Evolutionary conservation across 192 early-diverging fungal species (phyloP).

Genomic region (Backusella mclennaniae): DNA sequence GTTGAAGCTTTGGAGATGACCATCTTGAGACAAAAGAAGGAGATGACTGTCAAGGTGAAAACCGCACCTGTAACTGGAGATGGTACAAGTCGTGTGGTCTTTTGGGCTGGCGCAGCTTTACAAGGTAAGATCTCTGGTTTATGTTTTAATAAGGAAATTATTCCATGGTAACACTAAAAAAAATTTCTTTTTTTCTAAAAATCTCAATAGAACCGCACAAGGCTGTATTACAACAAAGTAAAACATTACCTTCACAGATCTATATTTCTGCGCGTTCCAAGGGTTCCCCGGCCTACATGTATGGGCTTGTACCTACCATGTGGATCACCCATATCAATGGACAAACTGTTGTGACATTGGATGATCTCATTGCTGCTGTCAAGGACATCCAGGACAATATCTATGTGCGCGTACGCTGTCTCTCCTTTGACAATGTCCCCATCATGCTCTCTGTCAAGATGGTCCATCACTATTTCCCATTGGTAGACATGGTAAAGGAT

Average conservation of each 20-base stretch:
- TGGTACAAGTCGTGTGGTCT: conserved; percentile 67
- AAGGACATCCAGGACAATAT: conserved; percentile 54
- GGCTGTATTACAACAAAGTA: conserved; percentile 65
- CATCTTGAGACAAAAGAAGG: conserved; percentile 70
- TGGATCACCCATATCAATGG: conserved; percentile 77
- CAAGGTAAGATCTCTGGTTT: conserved; percentile 53
- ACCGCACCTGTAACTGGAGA: conserved; percentile 57
- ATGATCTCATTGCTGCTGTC: conserved; percentile 61
- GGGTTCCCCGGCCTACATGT: conserved; percentile 65
- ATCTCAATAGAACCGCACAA: conserved; percentile 57
- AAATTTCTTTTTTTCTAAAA: conserved; percentile 38
- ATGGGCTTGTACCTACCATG: conserved; percentile 63
- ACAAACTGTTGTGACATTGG: conserved; percentile 52
- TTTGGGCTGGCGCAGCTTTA: conserved; percentile 84
- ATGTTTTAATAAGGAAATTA: conserved; percentile 44
- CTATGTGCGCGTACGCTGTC: conserved; percentile 73
- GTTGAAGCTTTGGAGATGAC: conserved; percentile 51
- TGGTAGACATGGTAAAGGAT: conserved; percentile 37
- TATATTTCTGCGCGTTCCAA: conserved; percentile 53
- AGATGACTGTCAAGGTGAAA: conserved; percentile 69
- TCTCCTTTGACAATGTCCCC: conserved; percentile 77
- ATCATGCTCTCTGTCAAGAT: conserved; percentile 72
- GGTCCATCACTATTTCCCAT: conserved; percentile 61
- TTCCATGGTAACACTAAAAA: not conserved
- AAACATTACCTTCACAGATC: conserved; percentile 62